Evolutionary conservation across 495 filamentous ascomycete genomes (phyloP).

Genomic region (Trichoderma asperelloides): DNA sequence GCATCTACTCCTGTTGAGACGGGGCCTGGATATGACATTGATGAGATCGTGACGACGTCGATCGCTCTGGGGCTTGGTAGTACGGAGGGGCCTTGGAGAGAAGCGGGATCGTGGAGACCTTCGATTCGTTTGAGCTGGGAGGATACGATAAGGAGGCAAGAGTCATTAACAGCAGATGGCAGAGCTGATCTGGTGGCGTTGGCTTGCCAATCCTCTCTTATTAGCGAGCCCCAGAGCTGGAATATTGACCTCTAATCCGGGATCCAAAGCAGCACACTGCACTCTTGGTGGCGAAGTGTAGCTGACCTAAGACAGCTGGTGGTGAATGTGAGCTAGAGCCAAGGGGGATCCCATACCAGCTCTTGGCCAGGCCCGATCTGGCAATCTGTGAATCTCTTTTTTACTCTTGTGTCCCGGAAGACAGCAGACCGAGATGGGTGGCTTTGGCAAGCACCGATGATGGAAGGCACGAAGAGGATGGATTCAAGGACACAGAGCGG

Average conservation of each 20-base stretch:
- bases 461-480: not conserved
- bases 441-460: not conserved
- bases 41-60: not conserved
- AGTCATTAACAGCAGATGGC: not conserved
- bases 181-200: not conserved
- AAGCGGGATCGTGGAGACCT: not conserved
- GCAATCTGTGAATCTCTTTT: not conserved
- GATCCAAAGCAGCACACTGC: not conserved
- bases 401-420: not conserved
- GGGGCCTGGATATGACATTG: not conserved
- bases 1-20: slow-evolving; percentile 2
- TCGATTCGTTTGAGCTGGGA: not conserved
- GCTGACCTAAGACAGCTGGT: slow-evolving; percentile 9
- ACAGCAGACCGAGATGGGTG: not conserved
- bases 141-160: not conserved
- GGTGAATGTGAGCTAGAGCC: not conserved
- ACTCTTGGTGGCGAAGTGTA: not conserved
- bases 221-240: not conserved
- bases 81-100: not conserved
- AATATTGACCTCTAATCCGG: not conserved
- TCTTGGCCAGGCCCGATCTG: slow-evolving; percentile 1
- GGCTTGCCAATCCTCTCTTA: not conserved
- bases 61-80: not conserved
- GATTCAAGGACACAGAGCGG: not conserved
- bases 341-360: not conserved